A percentile compares a stretch with the other conserved stretches of the same genome.
Conservation (phyloP, 371 early-diverging fungal genomes). For the Circinella umbellata region DNA sequence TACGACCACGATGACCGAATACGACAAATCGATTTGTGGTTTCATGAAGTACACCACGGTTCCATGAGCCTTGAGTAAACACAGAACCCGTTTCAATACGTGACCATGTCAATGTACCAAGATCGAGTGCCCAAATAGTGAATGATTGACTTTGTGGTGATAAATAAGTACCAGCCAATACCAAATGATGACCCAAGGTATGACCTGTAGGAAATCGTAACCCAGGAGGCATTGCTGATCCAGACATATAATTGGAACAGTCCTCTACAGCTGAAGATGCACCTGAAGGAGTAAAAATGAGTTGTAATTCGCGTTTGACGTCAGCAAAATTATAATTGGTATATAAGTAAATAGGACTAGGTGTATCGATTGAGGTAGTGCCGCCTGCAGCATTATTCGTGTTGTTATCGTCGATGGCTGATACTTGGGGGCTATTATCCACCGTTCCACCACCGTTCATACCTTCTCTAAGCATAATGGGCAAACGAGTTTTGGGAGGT, state of each 20-base stretch:
- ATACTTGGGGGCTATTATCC: not conserved
- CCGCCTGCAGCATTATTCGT: conserved; percentile 7
- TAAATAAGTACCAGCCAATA: conserved; percentile 77
- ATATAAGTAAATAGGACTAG: conserved; percentile 65
- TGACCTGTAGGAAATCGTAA: conserved; percentile 75
- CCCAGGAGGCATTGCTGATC: conserved; percentile 69
- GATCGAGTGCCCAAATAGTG: conserved; percentile 73
- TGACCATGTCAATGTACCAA: conserved; percentile 64
- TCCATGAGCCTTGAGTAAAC: conserved; percentile 77
- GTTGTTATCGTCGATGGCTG: not conserved
- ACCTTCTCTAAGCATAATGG: conserved; percentile 17
- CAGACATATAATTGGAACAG: conserved; percentile 63
- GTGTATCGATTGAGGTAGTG: conserved; percentile 15
- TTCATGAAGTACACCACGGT: conserved; percentile 69
- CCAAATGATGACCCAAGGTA: conserved; percentile 67
- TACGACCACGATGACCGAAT: conserved; percentile 75
- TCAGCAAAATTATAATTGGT: conserved; percentile 85
- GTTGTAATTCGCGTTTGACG: conserved; percentile 76
- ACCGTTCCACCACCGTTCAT: not conserved
- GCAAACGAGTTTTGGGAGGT: conserved; percentile 34
- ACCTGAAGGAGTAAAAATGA: conserved; percentile 56
- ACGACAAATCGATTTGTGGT: conserved; percentile 69
- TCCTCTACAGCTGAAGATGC: conserved; percentile 60
- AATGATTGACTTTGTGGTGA: conserved; percentile 67
- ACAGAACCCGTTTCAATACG: conserved; percentile 69